Percentiles rank a stretch among this genome's conserved stretches.
phyloP scores from a whole-genome alignment of 1,284 basidiomycete species.

The Cryptococcus wingfieldii region DNA sequence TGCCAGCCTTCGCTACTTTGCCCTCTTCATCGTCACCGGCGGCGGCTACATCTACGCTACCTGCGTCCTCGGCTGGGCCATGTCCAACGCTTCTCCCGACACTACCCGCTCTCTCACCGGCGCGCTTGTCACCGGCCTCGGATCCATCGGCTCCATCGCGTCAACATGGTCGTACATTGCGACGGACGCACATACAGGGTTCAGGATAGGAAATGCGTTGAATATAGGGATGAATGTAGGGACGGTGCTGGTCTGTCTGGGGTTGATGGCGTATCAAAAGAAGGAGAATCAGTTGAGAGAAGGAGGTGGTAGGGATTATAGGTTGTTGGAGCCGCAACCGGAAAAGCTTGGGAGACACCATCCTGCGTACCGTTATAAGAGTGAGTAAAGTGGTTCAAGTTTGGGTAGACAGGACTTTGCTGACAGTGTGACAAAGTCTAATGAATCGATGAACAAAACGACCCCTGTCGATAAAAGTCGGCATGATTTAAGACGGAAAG shows the following conservation, averaged over 20 bases:
- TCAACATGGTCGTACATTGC: conserved; percentile 28
- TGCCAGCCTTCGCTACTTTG: conserved; percentile 20
- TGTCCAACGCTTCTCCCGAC: conserved; percentile 16
- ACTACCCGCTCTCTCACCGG: conserved; percentile 13
- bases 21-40: conserved; percentile 17
- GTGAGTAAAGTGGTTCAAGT: neutral
- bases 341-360: conserved; percentile 12
- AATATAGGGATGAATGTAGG: conserved; percentile 17
- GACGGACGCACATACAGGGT: conserved; percentile 17
- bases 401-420: no score
- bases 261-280: conserved; percentile 14
- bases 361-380: conserved; percentile 13
- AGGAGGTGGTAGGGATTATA: conserved; percentile 20
- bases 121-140: conserved; percentile 12
- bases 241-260: conserved; percentile 14
- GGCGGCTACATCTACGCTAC: conserved; percentile 21
- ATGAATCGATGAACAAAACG: no score
- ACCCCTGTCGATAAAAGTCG: no score
- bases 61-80: conserved; percentile 20
- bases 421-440: no score
- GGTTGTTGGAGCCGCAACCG: conserved; percentile 10
- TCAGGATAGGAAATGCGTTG: conserved; percentile 23
- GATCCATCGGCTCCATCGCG: conserved; percentile 7
- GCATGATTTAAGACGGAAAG: no score
- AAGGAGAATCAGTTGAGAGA: conserved; percentile 16